Evolutionary conservation across 495 filamentous ascomycete genomes (phyloP).

Genomic region (Penicillium fimorum): DNA sequence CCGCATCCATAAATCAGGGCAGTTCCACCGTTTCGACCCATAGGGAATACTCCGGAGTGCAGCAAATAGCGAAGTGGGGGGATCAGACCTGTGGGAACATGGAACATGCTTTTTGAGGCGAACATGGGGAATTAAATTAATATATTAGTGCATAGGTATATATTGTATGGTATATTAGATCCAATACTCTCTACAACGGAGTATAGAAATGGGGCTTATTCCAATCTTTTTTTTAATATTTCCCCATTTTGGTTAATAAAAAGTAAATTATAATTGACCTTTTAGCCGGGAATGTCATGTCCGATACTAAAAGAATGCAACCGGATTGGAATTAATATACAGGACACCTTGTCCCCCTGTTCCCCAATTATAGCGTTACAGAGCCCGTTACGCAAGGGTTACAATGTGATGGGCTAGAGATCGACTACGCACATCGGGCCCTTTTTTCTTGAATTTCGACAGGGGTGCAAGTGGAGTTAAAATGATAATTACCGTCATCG

Average conservation of each 20-base stretch:
- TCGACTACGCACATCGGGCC: conserved; percentile 22
- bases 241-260: background rate
- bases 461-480: conserved; percentile 24
- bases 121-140: conserved; percentile 18
- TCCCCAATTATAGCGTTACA: conserved; percentile 20
- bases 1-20: conserved; percentile 33
- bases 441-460: conserved; percentile 16
- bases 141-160: background rate
- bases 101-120: conserved; percentile 23
- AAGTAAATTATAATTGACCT: conserved; percentile 14
- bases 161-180: background rate
- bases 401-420: conserved; percentile 31
- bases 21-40: conserved; percentile 27
- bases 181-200: background rate
- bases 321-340: background rate
- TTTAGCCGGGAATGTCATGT: conserved; percentile 20
- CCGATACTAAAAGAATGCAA: conserved; percentile 19
- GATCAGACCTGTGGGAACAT: conserved; percentile 23
- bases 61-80: conserved; percentile 11
- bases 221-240: conserved; percentile 12
- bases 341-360: conserved; percentile 1
- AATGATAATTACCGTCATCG: conserved; percentile 22
- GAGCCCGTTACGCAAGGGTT: conserved; percentile 44
- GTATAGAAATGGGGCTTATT: background rate
- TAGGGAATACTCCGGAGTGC: conserved; percentile 22